These are phyloP conservation scores for Russula ochroleuca DNA, from an alignment of 768 basidiomycete genomes.

Conservation along the genomic window DNA sequence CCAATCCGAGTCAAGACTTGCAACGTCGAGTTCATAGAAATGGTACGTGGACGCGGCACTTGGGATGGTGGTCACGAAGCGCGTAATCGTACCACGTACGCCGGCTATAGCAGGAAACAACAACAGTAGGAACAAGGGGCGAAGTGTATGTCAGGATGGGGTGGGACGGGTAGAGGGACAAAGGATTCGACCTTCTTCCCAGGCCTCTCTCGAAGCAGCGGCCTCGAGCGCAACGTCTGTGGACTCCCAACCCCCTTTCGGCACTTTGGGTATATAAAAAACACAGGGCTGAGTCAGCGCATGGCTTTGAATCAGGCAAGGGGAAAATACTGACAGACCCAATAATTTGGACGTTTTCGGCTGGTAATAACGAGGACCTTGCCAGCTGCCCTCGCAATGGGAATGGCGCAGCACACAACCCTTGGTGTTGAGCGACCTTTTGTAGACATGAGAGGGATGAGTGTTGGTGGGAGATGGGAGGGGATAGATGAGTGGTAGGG, in stretches of 20 bases:
- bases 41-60: conserved; percentile 79
- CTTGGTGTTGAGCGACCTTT: conserved; percentile 80
- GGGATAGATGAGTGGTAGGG: not conserved
- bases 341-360: conserved; percentile 71
- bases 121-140: conserved; percentile 37
- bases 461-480: conserved; percentile 4
- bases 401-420: conserved; percentile 88
- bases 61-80: conserved; percentile 79
- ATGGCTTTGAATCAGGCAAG: conserved; percentile 9
- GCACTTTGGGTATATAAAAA: conserved; percentile 31
- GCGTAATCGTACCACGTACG: conserved; percentile 81
- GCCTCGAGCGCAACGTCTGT: conserved; percentile 77
- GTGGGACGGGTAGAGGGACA: conserved; percentile 69
- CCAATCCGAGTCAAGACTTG: conserved; percentile 73
- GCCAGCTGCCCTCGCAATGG: conserved; percentile 65
- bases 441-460: conserved; percentile 33
- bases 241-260: conserved; percentile 90
- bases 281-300: conserved; percentile 16
- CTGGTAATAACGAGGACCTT: conserved; percentile 83
- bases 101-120: conserved; percentile 54
- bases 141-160: conserved; percentile 57
- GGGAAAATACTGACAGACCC: conserved; percentile 74
- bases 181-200: conserved; percentile 94
- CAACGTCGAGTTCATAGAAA: conserved; percentile 86
- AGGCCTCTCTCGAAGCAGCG: conserved; percentile 87